A percentile compares a stretch with the other conserved stretches of the same genome.
phyloP scores from a whole-genome alignment of 2,329 filamentous ascomycete genomes.

The Ustulina deusta region DNA sequence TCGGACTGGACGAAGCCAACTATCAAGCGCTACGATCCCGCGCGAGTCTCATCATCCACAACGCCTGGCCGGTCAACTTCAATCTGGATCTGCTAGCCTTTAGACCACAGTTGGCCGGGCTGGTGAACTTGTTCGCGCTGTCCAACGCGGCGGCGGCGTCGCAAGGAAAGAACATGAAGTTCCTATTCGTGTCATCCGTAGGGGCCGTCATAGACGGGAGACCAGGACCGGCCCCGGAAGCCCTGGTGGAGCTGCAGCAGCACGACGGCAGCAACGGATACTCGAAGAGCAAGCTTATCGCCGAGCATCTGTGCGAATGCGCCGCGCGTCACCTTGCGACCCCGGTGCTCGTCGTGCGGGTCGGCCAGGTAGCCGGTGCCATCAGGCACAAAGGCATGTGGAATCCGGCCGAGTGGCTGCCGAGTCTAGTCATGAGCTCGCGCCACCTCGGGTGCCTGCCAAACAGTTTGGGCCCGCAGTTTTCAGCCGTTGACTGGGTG shows the following conservation, averaged over 20 bases:
- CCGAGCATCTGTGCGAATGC: constrained; percentile 45
- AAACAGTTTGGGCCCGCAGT: constrained; percentile 49
- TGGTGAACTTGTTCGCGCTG: constrained; percentile 43
- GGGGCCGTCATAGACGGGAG: constrained; percentile 31
- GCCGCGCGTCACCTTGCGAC: constrained; percentile 38
- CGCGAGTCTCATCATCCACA: constrained; percentile 42
- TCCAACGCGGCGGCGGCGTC: constrained; percentile 28
- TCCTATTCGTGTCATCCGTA: constrained; percentile 46
- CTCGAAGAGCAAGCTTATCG: constrained; percentile 46
- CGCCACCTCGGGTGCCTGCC: constrained; percentile 54
- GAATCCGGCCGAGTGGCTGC: constrained; percentile 58
- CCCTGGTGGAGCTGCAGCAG: constrained; percentile 27
- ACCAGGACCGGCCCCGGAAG: constrained; percentile 37
- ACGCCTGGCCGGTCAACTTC: constrained; percentile 47
- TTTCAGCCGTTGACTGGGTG: constrained; percentile 57
- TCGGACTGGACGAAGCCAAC: constrained; percentile 37
- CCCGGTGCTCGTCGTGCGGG: constrained; percentile 40
- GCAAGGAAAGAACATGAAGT: constrained; percentile 2
- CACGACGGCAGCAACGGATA: constrained; percentile 43
- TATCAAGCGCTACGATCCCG: constrained; percentile 37
- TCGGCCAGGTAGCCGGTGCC: constrained; percentile 50
- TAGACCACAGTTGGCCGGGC: constrained; percentile 40
- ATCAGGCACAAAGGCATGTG: constrained; percentile 49
- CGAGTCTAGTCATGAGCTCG: constrained; percentile 56
- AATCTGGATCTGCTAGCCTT: constrained; percentile 42